phyloP scores from a whole-genome alignment of 257 asterid species.

The Marsdenia floribunda region DNA sequence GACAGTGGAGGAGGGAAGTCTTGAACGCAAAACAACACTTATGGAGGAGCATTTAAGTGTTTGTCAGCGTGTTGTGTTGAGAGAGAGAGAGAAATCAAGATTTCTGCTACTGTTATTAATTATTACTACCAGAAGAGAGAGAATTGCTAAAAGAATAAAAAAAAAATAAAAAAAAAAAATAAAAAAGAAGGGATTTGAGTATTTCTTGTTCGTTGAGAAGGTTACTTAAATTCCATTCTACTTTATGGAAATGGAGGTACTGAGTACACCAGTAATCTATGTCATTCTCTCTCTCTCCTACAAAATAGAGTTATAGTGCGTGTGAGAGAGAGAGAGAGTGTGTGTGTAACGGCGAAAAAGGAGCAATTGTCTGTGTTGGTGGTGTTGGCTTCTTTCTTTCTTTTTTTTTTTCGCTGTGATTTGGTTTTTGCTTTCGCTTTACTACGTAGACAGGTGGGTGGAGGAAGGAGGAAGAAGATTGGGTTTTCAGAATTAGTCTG shows the following conservation, averaged over 20 bases:
- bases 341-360: conserved; percentile 1
- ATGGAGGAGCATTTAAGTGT: conserved; percentile 9
- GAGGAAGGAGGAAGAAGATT: neutral
- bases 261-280: neutral
- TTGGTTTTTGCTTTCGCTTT: too few relatives aligned
- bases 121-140: conserved; percentile 3
- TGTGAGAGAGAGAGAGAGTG: neutral
- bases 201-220: conserved; percentile 3
- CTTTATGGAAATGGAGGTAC: neutral
- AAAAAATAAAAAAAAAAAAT: too few relatives aligned
- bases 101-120: neutral
- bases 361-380: neutral
- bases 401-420: neutral
- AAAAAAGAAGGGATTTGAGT: neutral
- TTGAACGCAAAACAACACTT: neutral
- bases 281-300: neutral
- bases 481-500: neutral
- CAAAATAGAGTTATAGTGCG: neutral
- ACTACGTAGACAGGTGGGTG: neutral
- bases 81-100: neutral
- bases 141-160: neutral
- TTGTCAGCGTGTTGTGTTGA: conserved; percentile 3
- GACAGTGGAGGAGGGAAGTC: neutral
- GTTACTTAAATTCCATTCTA: neutral
- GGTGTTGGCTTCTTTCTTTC: neutral